Percentiles rank a stretch among this genome's conserved stretches.
Conservation (phyloP, 495 filamentous ascomycete species). For the Letharia lupina region DNA sequence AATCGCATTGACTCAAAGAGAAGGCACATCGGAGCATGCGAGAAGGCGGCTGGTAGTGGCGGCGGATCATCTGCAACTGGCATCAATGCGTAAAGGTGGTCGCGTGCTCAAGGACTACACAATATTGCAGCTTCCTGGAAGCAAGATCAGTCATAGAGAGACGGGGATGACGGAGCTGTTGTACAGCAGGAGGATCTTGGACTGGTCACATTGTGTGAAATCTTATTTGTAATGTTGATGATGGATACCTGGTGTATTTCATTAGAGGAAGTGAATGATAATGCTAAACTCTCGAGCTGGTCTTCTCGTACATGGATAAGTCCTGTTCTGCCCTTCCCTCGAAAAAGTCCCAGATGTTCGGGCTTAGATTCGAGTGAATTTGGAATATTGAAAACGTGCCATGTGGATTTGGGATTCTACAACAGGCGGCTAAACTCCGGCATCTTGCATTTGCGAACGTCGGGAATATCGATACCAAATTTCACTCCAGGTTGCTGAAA, state of each 20-base stretch:
- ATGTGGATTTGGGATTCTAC: neutral
- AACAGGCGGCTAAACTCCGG: neutral
- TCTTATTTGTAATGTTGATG: constrained; percentile 11
- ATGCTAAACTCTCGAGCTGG: neutral
- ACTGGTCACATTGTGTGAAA: constrained; percentile 5
- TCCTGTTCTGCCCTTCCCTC: neutral
- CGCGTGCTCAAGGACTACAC: constrained; percentile 3
- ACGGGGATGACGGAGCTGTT: neutral
- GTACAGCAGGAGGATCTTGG: constrained; percentile 12
- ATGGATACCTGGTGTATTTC: constrained; percentile 11
- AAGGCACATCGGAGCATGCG: constrained; percentile 34
- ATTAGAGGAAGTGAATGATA: neutral
- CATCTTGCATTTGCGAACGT: neutral
- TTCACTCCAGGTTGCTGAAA: neutral
- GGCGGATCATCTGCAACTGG: neutral
- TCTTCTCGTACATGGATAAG: neutral
- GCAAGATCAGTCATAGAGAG: neutral
- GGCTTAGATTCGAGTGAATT: neutral
- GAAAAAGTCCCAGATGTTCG: neutral
- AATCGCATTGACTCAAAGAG: constrained; percentile 60
- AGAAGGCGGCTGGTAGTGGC: constrained; percentile 17
- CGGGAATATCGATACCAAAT: neutral
- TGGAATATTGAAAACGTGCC: neutral
- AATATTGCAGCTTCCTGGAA: neutral
- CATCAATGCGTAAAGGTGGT: neutral